Evolutionary conservation across 148 eudicot species (phyloP).

Genomic region (Oxyria digyna): DNA sequence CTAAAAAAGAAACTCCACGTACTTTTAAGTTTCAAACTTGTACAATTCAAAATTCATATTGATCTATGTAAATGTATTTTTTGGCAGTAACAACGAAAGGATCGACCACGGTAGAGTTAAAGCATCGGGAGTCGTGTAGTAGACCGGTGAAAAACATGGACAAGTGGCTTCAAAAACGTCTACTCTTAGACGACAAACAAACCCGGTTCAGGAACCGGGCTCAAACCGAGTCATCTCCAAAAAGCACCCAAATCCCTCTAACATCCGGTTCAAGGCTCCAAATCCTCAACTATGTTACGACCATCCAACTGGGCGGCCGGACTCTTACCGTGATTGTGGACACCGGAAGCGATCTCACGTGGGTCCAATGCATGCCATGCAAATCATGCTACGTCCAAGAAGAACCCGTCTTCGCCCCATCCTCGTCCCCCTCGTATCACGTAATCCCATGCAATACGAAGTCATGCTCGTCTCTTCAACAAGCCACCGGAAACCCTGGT

Average conservation of each 20-base stretch:
- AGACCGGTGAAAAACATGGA: slow-evolving; percentile 16
- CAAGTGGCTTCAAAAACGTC: slow-evolving; percentile 25
- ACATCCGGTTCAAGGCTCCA: slow-evolving; percentile 54
- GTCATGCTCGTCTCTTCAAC: slow-evolving; percentile 54
- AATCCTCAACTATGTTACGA: slow-evolving; percentile 70
- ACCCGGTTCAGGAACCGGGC: slow-evolving; percentile 21
- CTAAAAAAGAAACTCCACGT: too few relatives aligned
- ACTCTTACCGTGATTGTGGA: slow-evolving; percentile 64
- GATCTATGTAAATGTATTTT: neutral
- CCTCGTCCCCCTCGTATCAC: slow-evolving; percentile 28
- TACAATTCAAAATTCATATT: too few relatives aligned
- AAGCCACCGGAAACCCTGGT: slow-evolving; percentile 24
- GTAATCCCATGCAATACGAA: slow-evolving; percentile 38
- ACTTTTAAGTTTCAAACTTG: too few relatives aligned
- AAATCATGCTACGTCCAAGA: slow-evolving; percentile 49
- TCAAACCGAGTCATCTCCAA: slow-evolving; percentile 10
- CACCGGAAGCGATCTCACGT: slow-evolving; percentile 80
- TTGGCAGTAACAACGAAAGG: slow-evolving; percentile 21
- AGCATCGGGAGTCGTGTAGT: slow-evolving; percentile 39
- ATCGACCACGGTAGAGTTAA: slow-evolving; percentile 54
- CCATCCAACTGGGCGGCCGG: slow-evolving; percentile 43
- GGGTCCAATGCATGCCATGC: slow-evolving; percentile 89
- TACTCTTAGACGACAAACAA: slow-evolving; percentile 36
- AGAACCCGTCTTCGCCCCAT: slow-evolving; percentile 58
- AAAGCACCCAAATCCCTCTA: slow-evolving; percentile 45